A percentile compares a stretch with the other conserved stretches of the same genome.
Conservation (phyloP, 1,139 yeast species). For the Debaryomycetaceae sp. region DNA sequence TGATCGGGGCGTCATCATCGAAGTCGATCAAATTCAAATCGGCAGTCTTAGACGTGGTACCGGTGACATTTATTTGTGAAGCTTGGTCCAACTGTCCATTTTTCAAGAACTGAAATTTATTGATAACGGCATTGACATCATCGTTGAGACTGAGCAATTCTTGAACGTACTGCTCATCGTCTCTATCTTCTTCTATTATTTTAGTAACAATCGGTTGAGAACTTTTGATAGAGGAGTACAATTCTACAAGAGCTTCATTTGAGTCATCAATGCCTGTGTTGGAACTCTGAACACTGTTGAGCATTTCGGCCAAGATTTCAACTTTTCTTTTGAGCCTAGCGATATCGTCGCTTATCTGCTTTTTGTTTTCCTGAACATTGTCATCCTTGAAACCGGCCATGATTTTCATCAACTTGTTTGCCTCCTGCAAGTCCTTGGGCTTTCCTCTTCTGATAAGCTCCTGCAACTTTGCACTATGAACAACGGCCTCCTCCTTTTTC, state of each 20-base stretch:
- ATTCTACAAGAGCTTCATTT: slow-evolving; percentile 73
- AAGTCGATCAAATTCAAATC: slow-evolving; percentile 73
- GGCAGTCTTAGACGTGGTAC: slow-evolving; percentile 30
- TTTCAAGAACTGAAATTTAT: slow-evolving; percentile 64
- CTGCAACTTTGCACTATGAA: slow-evolving; percentile 92
- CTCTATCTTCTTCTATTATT: slow-evolving; percentile 68
- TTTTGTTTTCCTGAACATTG: slow-evolving; percentile 61
- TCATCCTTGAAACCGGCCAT: slow-evolving; percentile 98
- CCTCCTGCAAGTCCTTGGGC: slow-evolving; percentile 94
- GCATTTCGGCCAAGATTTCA: slow-evolving; percentile 89
- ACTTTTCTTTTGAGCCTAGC: slow-evolving; percentile 83
- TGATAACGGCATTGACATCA: slow-evolving; percentile 64
- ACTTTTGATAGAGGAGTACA: slow-evolving; percentile 74
- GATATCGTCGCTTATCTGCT: slow-evolving; percentile 79
- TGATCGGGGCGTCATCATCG: slow-evolving; percentile 46
- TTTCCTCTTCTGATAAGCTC: slow-evolving; percentile 93
- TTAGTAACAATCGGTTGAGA: slow-evolving; percentile 86
- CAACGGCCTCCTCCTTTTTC: slow-evolving; percentile 87
- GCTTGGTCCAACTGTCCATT: slow-evolving; percentile 65
- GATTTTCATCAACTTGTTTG: slow-evolving; percentile 92
- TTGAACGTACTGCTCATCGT: slow-evolving; percentile 62
- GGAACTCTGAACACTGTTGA: slow-evolving; percentile 51
- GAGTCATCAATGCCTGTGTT: slow-evolving; percentile 47
- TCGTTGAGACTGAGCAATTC: slow-evolving; percentile 73
- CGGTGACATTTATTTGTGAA: slow-evolving; percentile 44